A percentile compares a stretch with the other conserved stretches of the same genome.
Conservation (phyloP, 2,329 filamentous ascomycete species). For the Colletotrichum liaoningense region DNA sequence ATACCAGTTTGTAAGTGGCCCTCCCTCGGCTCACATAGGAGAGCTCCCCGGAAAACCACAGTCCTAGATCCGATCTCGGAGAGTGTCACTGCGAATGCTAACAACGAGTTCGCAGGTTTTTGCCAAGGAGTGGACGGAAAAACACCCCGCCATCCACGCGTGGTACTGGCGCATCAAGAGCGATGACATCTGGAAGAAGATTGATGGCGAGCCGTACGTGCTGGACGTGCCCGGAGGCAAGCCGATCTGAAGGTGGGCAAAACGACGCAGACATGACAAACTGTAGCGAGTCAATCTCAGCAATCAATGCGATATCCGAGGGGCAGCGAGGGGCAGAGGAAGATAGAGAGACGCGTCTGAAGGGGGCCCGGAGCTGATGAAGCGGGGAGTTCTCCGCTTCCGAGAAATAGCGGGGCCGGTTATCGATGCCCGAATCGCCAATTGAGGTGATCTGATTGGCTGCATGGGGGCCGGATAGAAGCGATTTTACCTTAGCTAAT, state of each 20-base stretch:
- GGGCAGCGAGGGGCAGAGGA: background rate
- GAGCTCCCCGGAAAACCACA: background rate
- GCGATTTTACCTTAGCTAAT: slow-evolving; percentile 7
- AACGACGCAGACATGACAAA: background rate
- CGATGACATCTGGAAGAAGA: slow-evolving; percentile 28
- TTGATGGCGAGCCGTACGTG: slow-evolving; percentile 24
- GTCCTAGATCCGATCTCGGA: background rate
- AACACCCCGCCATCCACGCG: slow-evolving; percentile 14
- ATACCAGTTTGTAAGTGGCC: slow-evolving; percentile 20
- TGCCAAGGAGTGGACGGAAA: slow-evolving; percentile 25
- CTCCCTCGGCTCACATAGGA: too few species aligned
- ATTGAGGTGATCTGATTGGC: slow-evolving; percentile 7
- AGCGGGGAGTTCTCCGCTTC: slow-evolving; percentile 22
- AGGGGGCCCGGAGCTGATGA: background rate
- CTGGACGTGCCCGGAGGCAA: slow-evolving; percentile 26
- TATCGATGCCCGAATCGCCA: slow-evolving; percentile 1
- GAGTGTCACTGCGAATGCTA: background rate
- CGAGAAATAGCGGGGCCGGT: slow-evolving; percentile 7
- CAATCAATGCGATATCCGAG: background rate
- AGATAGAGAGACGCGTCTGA: background rate
- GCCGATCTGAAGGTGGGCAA: slow-evolving; percentile 14
- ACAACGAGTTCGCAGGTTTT: slow-evolving; percentile 3
- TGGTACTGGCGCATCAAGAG: slow-evolving; percentile 31
- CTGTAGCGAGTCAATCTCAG: background rate
- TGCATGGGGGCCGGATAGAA: background rate